Evolutionary conservation across 1,139 yeast species (phyloP).

Genomic region (Maudiozyma humilis): DNA sequence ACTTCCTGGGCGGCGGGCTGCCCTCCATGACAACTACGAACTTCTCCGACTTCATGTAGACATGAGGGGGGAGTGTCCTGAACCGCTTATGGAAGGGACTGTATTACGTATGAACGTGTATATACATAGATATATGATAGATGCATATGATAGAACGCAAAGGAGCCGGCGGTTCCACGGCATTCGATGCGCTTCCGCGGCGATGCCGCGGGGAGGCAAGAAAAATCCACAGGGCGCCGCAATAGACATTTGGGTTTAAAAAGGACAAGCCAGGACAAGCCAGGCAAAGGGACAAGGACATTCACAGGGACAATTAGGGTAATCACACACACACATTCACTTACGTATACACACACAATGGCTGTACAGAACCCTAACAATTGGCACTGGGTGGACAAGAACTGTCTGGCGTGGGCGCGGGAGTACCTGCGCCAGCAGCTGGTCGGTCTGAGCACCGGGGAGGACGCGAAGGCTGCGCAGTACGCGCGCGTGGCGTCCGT

Average conservation of each 20-base stretch:
- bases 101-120: background rate
- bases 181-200: background rate
- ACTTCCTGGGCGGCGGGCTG: constrained; percentile 71
- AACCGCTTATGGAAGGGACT: no score
- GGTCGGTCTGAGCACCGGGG: constrained; percentile 40
- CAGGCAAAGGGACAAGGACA: background rate
- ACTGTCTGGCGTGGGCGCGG: constrained; percentile 86
- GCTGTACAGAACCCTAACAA: constrained; percentile 69
- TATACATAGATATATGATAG: background rate
- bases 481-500: constrained; percentile 43
- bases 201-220: no score
- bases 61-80: background rate
- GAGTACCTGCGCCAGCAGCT: constrained; percentile 60
- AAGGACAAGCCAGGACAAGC: background rate
- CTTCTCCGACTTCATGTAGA: constrained; percentile 28
- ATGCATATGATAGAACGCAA: background rate
- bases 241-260: no score
- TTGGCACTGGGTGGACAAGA: constrained; percentile 99
- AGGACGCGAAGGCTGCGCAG: constrained; percentile 24
- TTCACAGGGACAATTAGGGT: no score
- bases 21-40: constrained; percentile 45
- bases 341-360: constrained; percentile 33
- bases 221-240: no score
- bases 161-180: background rate
- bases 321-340: background rate